A percentile compares a stretch with the other conserved stretches of the same genome.
These are phyloP conservation scores for Colletotrichum echinochloae DNA, from an alignment of 2,329 filamentous ascomycete species.

Conservation along the genomic window DNA sequence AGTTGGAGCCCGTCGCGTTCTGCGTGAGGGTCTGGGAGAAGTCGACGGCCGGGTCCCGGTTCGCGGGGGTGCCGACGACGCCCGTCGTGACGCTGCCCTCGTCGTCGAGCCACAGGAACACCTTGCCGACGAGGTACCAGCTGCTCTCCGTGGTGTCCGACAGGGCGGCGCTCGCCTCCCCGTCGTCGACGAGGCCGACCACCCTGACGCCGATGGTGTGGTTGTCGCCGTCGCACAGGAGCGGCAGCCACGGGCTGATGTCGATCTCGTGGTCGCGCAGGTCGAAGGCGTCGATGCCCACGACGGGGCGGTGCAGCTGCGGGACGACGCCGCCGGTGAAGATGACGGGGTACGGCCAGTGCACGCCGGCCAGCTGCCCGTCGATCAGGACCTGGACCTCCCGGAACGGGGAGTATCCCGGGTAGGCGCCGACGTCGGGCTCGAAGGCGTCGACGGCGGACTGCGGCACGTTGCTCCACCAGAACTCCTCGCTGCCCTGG, in stretches of 20 bases:
- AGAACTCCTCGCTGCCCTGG: conserved; percentile 83
- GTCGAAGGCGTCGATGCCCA: conserved; percentile 83
- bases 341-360: conserved; percentile 85
- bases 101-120: conserved; percentile 79
- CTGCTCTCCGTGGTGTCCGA: conserved; percentile 69
- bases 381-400: conserved; percentile 84
- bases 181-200: conserved; percentile 71
- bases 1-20: conserved; percentile 65
- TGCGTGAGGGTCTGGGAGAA: conserved; percentile 62
- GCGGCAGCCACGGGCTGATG: conserved; percentile 79
- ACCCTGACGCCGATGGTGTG: conserved; percentile 80
- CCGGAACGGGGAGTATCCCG: conserved; percentile 80
- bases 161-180: conserved; percentile 56
- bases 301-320: conserved; percentile 81
- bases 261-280: conserved; percentile 85
- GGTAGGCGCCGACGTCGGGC: conserved; percentile 65
- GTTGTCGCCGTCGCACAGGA: conserved; percentile 72
- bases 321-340: conserved; percentile 86
- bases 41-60: conserved; percentile 57
- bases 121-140: conserved; percentile 83
- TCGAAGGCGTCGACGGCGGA: conserved; percentile 71
- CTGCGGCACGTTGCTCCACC: conserved; percentile 82
- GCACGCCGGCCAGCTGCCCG: conserved; percentile 76
- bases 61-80: conserved; percentile 47
- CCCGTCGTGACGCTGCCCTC: conserved; percentile 65